Evolutionary conservation across 768 basidiomycete genomes (phyloP).

Genomic region (Amanita molliuscula): DNA sequence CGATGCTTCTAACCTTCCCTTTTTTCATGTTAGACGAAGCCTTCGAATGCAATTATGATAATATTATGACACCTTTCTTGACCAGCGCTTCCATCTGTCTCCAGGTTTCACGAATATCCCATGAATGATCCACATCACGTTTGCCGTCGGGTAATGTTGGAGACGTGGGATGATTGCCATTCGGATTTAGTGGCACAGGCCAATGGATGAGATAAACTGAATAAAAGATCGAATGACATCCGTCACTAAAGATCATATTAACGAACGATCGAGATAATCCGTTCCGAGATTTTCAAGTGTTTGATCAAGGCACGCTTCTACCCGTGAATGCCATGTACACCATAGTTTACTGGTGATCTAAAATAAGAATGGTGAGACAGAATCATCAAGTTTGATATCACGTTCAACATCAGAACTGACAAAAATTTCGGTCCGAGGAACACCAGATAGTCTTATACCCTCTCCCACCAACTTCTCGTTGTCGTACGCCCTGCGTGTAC

Average conservation of each 20-base stretch:
- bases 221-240: constrained; percentile 13
- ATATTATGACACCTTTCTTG: constrained; percentile 38
- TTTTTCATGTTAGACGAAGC: neutral
- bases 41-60: neutral
- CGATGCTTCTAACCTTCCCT: constrained; percentile 63
- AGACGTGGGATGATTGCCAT: constrained; percentile 51
- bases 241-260: constrained; percentile 9
- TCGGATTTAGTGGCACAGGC: constrained; percentile 68
- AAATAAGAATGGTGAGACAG: constrained; percentile 1
- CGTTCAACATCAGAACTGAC: constrained; percentile 17
- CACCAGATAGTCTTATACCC: constrained; percentile 67
- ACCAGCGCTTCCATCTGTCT: constrained; percentile 70
- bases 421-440: constrained; percentile 58
- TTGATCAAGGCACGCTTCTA: constrained; percentile 65
- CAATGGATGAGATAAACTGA: constrained; percentile 67
- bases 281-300: constrained; percentile 71
- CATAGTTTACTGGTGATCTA: constrained; percentile 69
- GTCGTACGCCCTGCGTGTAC: constrained; percentile 41
- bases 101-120: constrained; percentile 71
- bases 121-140: constrained; percentile 57
- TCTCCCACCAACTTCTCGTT: constrained; percentile 81
- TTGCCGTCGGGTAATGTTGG: constrained; percentile 52
- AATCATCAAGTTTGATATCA: neutral
- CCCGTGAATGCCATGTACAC: constrained; percentile 58
- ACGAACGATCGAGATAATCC: constrained; percentile 74